phyloP scores from a whole-genome alignment of 768 basidiomycete genomes.

The Phlebiopsis flavidoalba region DNA sequence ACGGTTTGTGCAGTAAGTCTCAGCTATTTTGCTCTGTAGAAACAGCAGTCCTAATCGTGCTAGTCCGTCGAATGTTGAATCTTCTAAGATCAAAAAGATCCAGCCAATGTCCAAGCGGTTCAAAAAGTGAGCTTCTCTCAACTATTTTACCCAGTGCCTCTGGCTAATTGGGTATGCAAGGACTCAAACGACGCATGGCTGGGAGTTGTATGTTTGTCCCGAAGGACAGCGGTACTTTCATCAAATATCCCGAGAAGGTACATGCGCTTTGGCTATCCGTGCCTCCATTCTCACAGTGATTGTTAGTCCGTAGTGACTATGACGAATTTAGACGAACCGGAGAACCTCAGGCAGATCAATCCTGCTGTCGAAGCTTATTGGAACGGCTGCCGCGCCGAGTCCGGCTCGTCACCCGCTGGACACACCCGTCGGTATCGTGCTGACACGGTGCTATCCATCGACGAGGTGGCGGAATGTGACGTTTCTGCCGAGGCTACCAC shows the following conservation, averaged over 20 bases:
- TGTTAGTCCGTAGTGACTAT: slow-evolving; percentile 5
- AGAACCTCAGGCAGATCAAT: background rate
- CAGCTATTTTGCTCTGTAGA: background rate
- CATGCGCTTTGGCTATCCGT: background rate
- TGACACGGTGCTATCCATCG: background rate
- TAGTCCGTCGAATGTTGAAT: background rate
- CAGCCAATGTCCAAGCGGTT: background rate
- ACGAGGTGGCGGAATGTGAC: background rate
- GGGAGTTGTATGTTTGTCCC: background rate
- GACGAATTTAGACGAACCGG: background rate
- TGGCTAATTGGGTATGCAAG: background rate
- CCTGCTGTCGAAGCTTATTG: background rate
- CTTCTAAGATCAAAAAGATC: background rate
- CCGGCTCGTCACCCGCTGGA: background rate
- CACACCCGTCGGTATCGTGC: background rate
- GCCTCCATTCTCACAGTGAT: background rate
- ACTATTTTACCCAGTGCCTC: background rate
- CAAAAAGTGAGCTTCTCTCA: background rate
- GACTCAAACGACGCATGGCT: background rate
- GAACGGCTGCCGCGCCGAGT: background rate
- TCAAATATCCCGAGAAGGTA: background rate
- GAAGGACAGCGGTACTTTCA: slow-evolving; percentile 8
- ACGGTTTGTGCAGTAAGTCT: background rate
- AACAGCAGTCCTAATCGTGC: no score
- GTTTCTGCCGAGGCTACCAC: background rate